phyloP scores from a whole-genome alignment of 176 grass and related monocot species.

The Bothriochloa decipiens region DNA sequence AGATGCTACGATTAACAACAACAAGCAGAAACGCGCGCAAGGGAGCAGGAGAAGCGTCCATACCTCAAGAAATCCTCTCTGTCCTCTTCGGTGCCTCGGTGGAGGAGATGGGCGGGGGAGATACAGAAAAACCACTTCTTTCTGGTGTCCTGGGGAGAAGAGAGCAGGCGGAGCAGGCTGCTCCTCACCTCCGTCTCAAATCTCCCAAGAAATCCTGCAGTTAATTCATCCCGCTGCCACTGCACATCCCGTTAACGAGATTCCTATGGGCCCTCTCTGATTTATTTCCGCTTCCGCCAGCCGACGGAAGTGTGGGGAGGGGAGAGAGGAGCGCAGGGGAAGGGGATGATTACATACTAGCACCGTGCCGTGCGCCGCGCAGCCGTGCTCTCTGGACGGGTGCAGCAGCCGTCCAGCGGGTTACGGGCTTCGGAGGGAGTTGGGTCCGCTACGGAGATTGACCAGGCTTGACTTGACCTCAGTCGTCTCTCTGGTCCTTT shows the following conservation, averaged over 20 bases:
- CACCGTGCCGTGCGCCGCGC: neutral
- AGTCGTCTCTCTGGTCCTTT: neutral
- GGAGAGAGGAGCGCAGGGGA: neutral
- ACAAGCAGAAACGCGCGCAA: neutral
- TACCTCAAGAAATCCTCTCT: constrained; percentile 31
- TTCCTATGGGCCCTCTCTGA: neutral
- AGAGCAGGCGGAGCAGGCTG: constrained; percentile 18
- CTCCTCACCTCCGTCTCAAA: neutral
- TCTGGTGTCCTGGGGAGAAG: constrained; percentile 1
- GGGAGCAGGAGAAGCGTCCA: neutral
- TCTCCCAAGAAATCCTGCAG: constrained; percentile 11
- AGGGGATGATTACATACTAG: neutral
- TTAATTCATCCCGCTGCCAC: neutral
- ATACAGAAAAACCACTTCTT: constrained; percentile 13
- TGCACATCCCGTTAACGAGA: neutral
- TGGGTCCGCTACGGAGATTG: neutral
- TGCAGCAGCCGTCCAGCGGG: neutral
- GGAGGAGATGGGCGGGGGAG: neutral
- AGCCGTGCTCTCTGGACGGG: neutral
- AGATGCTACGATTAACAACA: constrained; percentile 21
- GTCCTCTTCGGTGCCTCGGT: neutral
- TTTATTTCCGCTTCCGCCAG: neutral
- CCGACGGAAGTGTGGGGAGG: neutral
- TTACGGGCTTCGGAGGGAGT: neutral
- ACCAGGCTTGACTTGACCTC: neutral